A percentile compares a stretch with the other conserved stretches of the same genome.
Evolutionary conservation across 768 basidiomycete species (phyloP).

Genomic region (Mycena chlorophos): DNA sequence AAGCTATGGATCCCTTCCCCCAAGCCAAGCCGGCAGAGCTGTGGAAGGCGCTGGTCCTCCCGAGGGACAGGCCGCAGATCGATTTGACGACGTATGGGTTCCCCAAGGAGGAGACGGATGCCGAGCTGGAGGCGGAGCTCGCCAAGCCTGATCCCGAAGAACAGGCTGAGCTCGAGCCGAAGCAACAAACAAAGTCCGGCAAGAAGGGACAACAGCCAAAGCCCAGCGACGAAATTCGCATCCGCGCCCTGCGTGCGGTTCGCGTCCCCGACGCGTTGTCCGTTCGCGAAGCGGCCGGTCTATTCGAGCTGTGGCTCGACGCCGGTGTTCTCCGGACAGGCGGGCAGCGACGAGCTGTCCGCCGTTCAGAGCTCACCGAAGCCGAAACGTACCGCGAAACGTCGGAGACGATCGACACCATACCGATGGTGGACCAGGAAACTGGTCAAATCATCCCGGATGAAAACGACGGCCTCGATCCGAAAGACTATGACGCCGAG

Average conservation of each 20-base stretch:
- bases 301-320: conserved; percentile 78
- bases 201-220: neutral
- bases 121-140: neutral
- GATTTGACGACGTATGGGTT: no score
- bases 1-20: conserved; percentile 9
- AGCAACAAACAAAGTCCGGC: neutral
- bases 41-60: neutral
- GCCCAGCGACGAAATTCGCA: neutral
- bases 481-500: neutral
- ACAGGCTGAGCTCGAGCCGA: neutral
- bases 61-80: neutral
- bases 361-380: conserved; percentile 8
- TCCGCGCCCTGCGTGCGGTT: conserved; percentile 29
- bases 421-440: neutral
- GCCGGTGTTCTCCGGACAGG: conserved; percentile 55
- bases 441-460: no score
- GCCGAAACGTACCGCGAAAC: neutral
- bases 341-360: conserved; percentile 23
- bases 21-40: conserved; percentile 1
- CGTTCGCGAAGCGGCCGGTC: conserved; percentile 64
- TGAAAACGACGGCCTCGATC: no score
- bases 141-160: neutral
- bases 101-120: neutral
- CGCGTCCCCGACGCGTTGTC: conserved; percentile 57
- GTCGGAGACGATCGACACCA: conserved; percentile 3